Evolutionary conservation across 2,329 filamentous ascomycete genomes (phyloP).

Genomic region (Alternaria rosae): DNA sequence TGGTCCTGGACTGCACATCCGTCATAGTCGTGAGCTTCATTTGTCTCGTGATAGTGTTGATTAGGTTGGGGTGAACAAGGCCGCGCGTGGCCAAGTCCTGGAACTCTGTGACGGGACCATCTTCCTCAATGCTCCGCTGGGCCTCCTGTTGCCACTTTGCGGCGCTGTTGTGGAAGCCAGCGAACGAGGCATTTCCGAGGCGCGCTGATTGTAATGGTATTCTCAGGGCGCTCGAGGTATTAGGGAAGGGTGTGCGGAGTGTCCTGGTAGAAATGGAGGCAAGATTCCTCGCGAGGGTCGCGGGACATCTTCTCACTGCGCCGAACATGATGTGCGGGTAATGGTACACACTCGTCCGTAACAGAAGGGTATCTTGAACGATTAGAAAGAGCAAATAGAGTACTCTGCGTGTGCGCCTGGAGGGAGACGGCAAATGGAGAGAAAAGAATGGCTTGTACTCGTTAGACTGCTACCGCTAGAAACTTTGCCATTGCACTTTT

Average conservation of each 20-base stretch:
- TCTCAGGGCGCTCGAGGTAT: conserved; percentile 29
- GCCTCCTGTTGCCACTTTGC: conserved; percentile 46
- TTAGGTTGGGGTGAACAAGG: conserved; percentile 69
- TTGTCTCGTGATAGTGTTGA: conserved; percentile 71
- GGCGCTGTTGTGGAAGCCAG: conserved; percentile 50
- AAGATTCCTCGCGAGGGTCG: conserved; percentile 45
- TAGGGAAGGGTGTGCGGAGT: conserved; percentile 31
- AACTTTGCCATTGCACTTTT: conserved; percentile 36
- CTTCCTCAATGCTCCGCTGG: conserved; percentile 21
- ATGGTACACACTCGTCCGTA: conserved; percentile 15
- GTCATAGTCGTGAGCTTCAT: conserved; percentile 90
- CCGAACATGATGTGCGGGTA: conserved; percentile 52
- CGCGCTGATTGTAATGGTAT: conserved; percentile 27
- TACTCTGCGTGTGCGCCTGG: conserved; percentile 7
- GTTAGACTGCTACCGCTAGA: conserved; percentile 17
- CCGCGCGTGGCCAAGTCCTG: conserved; percentile 52
- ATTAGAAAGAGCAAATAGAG: conserved; percentile 17
- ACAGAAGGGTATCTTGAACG: conserved; percentile 18
- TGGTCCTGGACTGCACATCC: conserved; percentile 85
- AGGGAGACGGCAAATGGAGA: conserved; percentile 22
- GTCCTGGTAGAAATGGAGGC: conserved; percentile 34
- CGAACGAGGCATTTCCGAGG: conserved; percentile 29
- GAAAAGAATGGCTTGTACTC: conserved; percentile 20
- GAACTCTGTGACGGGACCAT: conserved; percentile 53
- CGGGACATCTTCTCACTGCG: conserved; percentile 52